Conservation (phyloP, 345 rosid species). For the Toxicodendron radicans region DNA sequence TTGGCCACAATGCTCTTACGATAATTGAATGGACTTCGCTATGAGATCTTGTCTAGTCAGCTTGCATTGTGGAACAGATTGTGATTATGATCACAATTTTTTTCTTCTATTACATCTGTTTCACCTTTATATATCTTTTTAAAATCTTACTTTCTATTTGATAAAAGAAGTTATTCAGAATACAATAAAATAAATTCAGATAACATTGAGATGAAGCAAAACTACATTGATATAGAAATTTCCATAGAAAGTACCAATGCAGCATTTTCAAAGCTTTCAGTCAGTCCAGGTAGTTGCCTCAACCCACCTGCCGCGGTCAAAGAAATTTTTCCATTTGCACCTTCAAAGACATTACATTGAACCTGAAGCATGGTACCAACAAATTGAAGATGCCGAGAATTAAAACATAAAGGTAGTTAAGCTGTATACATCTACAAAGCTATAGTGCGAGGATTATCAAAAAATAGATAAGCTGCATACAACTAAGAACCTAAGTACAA, state of each 20-base stretch:
- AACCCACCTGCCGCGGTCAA: constrained; percentile 88
- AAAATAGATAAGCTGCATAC: neutral
- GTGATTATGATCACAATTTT: too few species aligned
- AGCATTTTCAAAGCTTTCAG: constrained; percentile 75
- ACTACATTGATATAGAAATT: neutral
- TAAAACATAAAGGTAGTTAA: neutral
- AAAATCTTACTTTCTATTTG: too few species aligned
- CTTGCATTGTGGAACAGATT: too few species aligned
- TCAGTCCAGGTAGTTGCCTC: constrained; percentile 80
- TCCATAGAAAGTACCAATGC: constrained; percentile 59
- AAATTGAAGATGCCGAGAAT: constrained; percentile 20
- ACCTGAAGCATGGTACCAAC: constrained; percentile 50
- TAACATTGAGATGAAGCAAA: neutral
- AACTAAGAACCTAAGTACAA: constrained; percentile 1
- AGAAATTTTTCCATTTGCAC: constrained; percentile 80
- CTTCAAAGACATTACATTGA: constrained; percentile 88
- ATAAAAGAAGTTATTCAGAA: too few species aligned
- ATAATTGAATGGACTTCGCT: neutral
- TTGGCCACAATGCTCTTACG: neutral
- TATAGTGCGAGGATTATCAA: neutral
- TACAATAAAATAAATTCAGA: neutral
- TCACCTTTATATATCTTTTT: too few species aligned
- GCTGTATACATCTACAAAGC: neutral
- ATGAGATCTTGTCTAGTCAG: too few species aligned
- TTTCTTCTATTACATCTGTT: too few species aligned